These are phyloP conservation scores for Cyphellophora attinorum DNA, from an alignment of 2,329 filamentous ascomycete species.

Conservation along the genomic window DNA sequence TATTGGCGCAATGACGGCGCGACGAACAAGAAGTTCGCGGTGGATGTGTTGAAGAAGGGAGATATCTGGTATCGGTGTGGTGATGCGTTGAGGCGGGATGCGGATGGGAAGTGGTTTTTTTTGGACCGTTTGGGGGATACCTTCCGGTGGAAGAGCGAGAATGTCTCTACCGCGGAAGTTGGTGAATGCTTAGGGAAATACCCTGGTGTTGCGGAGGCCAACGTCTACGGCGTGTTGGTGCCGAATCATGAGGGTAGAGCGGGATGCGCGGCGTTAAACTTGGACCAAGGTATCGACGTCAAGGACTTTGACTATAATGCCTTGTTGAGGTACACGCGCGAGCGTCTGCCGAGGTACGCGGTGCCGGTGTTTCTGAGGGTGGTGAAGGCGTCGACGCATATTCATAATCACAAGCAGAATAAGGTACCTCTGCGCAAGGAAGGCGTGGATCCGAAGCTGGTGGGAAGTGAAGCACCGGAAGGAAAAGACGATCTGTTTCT, in stretches of 20 bases:
- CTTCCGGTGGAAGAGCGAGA: constrained; percentile 60
- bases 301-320: constrained; percentile 49
- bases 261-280: constrained; percentile 66
- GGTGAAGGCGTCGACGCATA: constrained; percentile 48
- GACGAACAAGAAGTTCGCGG: constrained; percentile 63
- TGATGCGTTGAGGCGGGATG: constrained; percentile 66
- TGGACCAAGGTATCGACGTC: constrained; percentile 33
- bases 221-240: constrained; percentile 74
- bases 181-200: constrained; percentile 63
- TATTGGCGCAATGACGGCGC: constrained; percentile 69
- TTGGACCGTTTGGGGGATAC: constrained; percentile 54
- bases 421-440: constrained; percentile 52
- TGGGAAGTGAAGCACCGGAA: constrained; percentile 14
- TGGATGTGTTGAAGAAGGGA: constrained; percentile 62
- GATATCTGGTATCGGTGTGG: constrained; percentile 79
- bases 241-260: constrained; percentile 76
- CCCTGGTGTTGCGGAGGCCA: constrained; percentile 61
- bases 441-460: constrained; percentile 15
- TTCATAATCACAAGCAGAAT: constrained; percentile 73
- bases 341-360: constrained; percentile 60
- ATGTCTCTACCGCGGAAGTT: constrained; percentile 74
- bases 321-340: constrained; percentile 49
- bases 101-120: constrained; percentile 66
- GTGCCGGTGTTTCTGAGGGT: constrained; percentile 65
- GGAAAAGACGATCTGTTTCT: constrained; percentile 24